Evolutionary conservation across 2,329 filamentous ascomycete species (phyloP).

Genomic region (Colletotrichum noveboracense): DNA sequence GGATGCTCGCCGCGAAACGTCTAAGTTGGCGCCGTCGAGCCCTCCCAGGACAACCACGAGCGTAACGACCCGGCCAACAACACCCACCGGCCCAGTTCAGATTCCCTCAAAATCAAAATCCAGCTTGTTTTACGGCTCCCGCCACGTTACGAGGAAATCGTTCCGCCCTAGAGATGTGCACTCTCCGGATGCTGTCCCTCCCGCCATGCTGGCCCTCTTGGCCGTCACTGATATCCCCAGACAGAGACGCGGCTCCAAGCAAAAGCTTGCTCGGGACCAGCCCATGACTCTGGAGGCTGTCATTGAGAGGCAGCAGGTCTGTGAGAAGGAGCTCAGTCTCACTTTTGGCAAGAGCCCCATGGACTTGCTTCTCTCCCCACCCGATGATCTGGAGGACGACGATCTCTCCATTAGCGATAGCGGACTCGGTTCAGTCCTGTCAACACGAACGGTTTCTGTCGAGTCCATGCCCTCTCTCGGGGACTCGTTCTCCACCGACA

Average conservation of each 20-base stretch:
- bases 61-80: slow-evolving; percentile 21
- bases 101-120: slow-evolving; percentile 53
- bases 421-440: slow-evolving; percentile 56
- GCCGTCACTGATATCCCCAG: slow-evolving; percentile 66
- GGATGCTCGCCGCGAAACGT: slow-evolving; percentile 22
- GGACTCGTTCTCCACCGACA: slow-evolving; percentile 58
- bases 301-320: slow-evolving; percentile 57
- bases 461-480: slow-evolving; percentile 67
- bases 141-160: slow-evolving; percentile 40
- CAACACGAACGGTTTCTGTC: slow-evolving; percentile 60
- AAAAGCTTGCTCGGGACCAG: slow-evolving; percentile 29
- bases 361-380: slow-evolving; percentile 64
- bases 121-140: slow-evolving; percentile 41
- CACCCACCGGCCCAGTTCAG: slow-evolving; percentile 57
- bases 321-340: slow-evolving; percentile 63
- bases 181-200: slow-evolving; percentile 59
- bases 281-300: slow-evolving; percentile 61
- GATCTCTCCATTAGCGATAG: slow-evolving; percentile 52
- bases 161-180: slow-evolving; percentile 45
- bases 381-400: slow-evolving; percentile 61
- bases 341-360: slow-evolving; percentile 59
- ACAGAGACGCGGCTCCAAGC: slow-evolving; percentile 41
- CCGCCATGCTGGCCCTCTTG: slow-evolving; percentile 65
- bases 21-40: slow-evolving; percentile 23
- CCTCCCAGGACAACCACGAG: slow-evolving; percentile 23